Base-by-base conservation (phyloP, 768 basidiomycete species). In the Suillus decipiens region DNA sequence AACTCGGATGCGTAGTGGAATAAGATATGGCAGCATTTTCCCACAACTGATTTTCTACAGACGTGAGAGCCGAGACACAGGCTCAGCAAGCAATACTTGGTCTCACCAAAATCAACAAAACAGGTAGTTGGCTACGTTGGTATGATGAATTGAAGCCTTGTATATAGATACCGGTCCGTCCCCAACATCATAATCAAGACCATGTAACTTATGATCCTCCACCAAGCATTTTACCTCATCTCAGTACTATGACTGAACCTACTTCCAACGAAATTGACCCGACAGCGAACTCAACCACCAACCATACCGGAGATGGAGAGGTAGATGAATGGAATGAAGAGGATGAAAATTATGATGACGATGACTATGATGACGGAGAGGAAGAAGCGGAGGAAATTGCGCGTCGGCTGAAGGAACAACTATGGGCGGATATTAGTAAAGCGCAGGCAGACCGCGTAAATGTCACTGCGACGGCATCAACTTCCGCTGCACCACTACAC, bases 381-480 rank as follows among this genome's bases (percentile, higher is more conserved):
- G 89, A 88, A 5, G 87, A 90, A 62, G 90, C 89, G 2, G 84
- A 88, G 66, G 89, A 88, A 68, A 90, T 90, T 67, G 89, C 89
- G 5, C 82, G 88, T 53, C 79, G 87, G 33, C 76, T 93, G 36
- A 86, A 88, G n/a, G 89, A 89, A 66, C 86, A 93, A 63, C 79
- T 93, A 7, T 88, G 86, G 85, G 91, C 90, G 3, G 89, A 90
- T 68, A 88, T 92, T 56, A 85, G 77, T 69, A 88, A 85, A 70
- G 88, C 82, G 6, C 85, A 82, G 64, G 83, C 82, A 5, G 82
- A 82, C n/a, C 73, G 68, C 45, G 64, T 69, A 8, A 63, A 37
- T 15, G 62, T 72, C 45, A 75, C 70, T n/a, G 17, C 11, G 72
- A 57, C 56, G 1, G 5, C 56, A 6, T 41, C 39, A 57, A 41